A percentile compares a stretch with the other conserved stretches of the same genome.
phyloP scores from a whole-genome alignment of 192 early-diverging fungal genomes.

The Coemansia sp. region DNA sequence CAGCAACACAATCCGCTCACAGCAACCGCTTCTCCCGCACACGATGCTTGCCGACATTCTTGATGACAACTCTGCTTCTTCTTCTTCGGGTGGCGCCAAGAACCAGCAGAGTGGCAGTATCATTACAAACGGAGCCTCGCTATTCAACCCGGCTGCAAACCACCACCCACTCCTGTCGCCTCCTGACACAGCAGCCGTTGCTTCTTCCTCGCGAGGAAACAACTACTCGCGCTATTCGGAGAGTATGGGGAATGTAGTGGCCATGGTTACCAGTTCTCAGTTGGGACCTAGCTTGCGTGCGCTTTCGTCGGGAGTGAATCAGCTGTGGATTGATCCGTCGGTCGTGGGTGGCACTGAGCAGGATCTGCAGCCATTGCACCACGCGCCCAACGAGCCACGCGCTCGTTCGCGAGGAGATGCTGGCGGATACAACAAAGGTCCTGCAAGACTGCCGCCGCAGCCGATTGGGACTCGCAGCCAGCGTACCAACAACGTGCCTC shows the following conservation, averaged over 20 bases:
- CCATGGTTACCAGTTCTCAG: conserved; percentile 3
- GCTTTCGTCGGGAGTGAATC: conserved; percentile 25
- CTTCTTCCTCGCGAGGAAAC: conserved; percentile 1
- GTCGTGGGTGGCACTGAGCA: not conserved
- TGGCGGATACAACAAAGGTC: not conserved
- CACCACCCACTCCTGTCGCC: conserved; percentile 8
- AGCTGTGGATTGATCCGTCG: conserved; percentile 34
- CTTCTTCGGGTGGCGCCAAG: conserved; percentile 7
- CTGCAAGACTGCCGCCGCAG: conserved; percentile 18
- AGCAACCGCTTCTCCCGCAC: conserved; percentile 32
- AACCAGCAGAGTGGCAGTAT: not conserved
- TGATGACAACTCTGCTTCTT: conserved; percentile 5
- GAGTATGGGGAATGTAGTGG: not conserved
- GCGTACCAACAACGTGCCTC: not conserved
- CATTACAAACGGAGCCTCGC: conserved; percentile 19
- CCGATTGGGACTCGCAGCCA: conserved; percentile 35
- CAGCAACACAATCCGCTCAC: not conserved
- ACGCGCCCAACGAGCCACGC: conserved; percentile 5
- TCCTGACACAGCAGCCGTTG: not conserved
- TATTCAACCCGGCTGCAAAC: conserved; percentile 23
- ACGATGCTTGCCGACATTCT: conserved; percentile 44
- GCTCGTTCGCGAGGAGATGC: conserved; percentile 22
- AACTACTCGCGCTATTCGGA: conserved; percentile 15
- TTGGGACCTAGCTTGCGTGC: conserved; percentile 13
- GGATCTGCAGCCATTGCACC: not conserved